phyloP scores from a whole-genome alignment of 108 stramenopile species.

The Stephanodiscus minutulus region DNA sequence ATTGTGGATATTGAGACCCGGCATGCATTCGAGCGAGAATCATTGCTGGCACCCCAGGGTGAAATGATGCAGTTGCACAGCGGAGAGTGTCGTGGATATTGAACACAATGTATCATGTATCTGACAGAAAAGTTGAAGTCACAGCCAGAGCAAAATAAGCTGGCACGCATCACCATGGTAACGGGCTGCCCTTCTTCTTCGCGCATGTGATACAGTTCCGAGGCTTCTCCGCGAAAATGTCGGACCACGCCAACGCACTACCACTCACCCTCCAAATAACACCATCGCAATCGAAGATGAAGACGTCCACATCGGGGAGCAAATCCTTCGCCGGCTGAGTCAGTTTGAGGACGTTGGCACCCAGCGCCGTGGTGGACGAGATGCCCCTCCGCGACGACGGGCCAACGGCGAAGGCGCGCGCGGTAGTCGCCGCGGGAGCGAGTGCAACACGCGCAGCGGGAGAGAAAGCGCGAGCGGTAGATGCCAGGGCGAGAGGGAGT shows the following conservation, averaged over 20 bases:
- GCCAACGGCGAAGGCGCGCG: background rate
- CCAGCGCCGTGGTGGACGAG: slow-evolving; percentile 31
- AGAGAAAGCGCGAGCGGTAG: slow-evolving; percentile 35
- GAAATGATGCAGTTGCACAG: too few species aligned
- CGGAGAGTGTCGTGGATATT: too few species aligned
- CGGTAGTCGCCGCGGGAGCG: too few species aligned
- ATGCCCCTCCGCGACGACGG: background rate
- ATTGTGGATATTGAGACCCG: background rate
- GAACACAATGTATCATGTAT: too few species aligned
- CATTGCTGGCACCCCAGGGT: too few species aligned
- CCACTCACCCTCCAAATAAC: slow-evolving; percentile 92
- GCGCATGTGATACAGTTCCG: too few species aligned
- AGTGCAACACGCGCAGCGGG: slow-evolving; percentile 16
- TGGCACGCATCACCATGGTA: too few species aligned
- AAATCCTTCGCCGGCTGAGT: slow-evolving; percentile 70
- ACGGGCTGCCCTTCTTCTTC: too few species aligned
- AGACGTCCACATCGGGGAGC: slow-evolving; percentile 87
- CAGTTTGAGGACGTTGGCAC: slow-evolving; percentile 74
- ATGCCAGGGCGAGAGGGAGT: slow-evolving; percentile 29
- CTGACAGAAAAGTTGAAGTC: too few species aligned
- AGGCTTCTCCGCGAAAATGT: too few species aligned
- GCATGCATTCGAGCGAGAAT: background rate
- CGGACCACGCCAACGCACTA: background rate
- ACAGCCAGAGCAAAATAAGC: too few species aligned
- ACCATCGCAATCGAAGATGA: slow-evolving; percentile 99